phyloP scores from a whole-genome alignment of 2,329 filamentous ascomycete species.

The Penicillium sp. region DNA sequence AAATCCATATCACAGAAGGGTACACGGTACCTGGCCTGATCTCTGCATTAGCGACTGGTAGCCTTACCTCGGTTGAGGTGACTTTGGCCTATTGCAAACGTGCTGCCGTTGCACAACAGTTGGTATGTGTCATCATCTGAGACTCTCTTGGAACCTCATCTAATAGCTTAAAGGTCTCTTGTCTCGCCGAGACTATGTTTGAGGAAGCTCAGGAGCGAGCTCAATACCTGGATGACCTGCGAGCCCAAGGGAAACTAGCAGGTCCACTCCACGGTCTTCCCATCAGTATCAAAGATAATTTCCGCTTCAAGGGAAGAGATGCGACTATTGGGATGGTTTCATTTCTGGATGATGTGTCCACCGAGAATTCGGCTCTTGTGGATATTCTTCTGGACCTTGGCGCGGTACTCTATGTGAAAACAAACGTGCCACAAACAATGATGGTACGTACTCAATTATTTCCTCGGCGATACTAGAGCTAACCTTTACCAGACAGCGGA shows the following conservation, averaged over 20 bases:
- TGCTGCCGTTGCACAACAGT: conserved; percentile 35
- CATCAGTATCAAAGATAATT: conserved; percentile 39
- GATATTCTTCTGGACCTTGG: conserved; percentile 21
- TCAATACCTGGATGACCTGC: conserved; percentile 25
- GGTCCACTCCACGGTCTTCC: conserved; percentile 35
- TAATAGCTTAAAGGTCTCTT: conserved; percentile 17
- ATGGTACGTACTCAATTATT: conserved; percentile 50
- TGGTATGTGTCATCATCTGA: conserved; percentile 21
- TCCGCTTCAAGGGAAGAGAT: conserved; percentile 23
- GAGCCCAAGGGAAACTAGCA: conserved; percentile 22
- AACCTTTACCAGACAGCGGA: conserved; percentile 28
- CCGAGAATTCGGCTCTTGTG: conserved; percentile 18
- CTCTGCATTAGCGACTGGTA: conserved; percentile 23
- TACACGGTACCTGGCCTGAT: conserved; percentile 40
- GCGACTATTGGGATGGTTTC: conserved; percentile 19
- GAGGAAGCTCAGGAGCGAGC: conserved; percentile 25
- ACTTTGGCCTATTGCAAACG: conserved; percentile 48
- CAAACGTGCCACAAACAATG: conserved; percentile 57
- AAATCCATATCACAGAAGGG: conserved; percentile 51
- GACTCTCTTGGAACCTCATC: too few species aligned
- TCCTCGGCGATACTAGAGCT: conserved; percentile 1
- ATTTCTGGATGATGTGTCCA: conserved; percentile 15
- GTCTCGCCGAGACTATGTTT: conserved; percentile 33
- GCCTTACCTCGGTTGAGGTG: conserved; percentile 42
- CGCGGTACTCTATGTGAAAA: conserved; percentile 49